A percentile compares a stretch with the other conserved stretches of the same genome.
Evolutionary conservation across 495 filamentous ascomycete species (phyloP).

Genomic region (Sporormia fimetaria): DNA sequence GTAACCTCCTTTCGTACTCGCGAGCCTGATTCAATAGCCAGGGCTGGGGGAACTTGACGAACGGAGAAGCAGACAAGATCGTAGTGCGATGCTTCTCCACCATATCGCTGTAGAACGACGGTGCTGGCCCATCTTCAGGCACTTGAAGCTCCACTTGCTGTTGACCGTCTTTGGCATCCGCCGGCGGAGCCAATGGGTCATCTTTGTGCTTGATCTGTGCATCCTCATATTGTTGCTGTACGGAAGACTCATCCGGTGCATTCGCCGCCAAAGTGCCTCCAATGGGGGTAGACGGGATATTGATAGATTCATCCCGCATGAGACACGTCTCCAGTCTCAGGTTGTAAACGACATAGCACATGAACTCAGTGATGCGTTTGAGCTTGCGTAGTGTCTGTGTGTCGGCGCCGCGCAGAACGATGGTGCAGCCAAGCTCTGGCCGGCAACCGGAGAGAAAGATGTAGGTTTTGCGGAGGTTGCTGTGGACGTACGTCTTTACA

Average conservation of each 20-base stretch:
- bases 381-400: conserved; percentile 58
- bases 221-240: conserved; percentile 10
- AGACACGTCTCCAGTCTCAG: conserved; percentile 90
- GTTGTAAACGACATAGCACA: conserved; percentile 98
- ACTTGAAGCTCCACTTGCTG: conserved; percentile 35
- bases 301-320: conserved; percentile 89
- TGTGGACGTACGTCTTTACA: conserved; percentile 84
- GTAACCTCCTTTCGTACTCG: conserved; percentile 73
- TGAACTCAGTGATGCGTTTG: conserved; percentile 94
- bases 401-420: conserved; percentile 77
- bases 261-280: conserved; percentile 25
- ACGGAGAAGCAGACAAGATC: conserved; percentile 90
- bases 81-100: conserved; percentile 84
- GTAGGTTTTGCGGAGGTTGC: conserved; percentile 79
- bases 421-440: conserved; percentile 91
- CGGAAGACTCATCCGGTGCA: too few species aligned
- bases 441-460: conserved; percentile 88
- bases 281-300: conserved; percentile 58
- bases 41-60: conserved; percentile 87
- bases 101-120: conserved; percentile 88
- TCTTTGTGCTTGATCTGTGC: background rate
- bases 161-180: background rate
- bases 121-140: conserved; percentile 78
- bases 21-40: conserved; percentile 85
- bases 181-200: background rate